A percentile compares a stretch with the other conserved stretches of the same genome.
These are phyloP conservation scores for Clonostachys solani DNA, from an alignment of 2,329 filamentous ascomycete species.

Conservation along the genomic window DNA sequence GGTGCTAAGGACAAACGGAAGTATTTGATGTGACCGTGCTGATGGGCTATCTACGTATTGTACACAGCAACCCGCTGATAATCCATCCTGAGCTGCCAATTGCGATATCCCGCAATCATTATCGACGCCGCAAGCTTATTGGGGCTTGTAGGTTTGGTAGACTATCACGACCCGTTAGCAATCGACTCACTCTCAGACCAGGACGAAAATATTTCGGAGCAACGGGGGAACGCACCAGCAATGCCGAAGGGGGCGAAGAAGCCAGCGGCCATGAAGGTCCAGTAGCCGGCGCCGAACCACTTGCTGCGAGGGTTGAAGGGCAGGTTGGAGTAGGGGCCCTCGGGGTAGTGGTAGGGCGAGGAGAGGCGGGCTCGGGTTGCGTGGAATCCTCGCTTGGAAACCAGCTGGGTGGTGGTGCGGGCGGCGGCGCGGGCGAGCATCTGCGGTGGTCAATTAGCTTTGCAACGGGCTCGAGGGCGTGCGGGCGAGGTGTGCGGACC, in stretches of 20 bases:
- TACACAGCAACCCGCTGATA: constrained; percentile 18
- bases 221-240: constrained; percentile 42
- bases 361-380: constrained; percentile 79
- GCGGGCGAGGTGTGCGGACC: constrained; percentile 5
- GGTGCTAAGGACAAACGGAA: not conserved
- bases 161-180: constrained; percentile 27
- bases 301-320: constrained; percentile 94
- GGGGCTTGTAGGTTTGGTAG: constrained; percentile 39
- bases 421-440: constrained; percentile 76
- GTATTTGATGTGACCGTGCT: constrained; percentile 3
- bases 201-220: not conserved
- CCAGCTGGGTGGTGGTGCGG: constrained; percentile 61
- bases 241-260: constrained; percentile 62
- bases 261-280: constrained; percentile 58
- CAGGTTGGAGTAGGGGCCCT: constrained; percentile 90
- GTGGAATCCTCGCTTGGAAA: constrained; percentile 92
- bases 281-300: constrained; percentile 81
- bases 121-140: constrained; percentile 17
- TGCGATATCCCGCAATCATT: not conserved
- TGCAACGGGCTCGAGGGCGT: constrained; percentile 1
- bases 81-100: not conserved
- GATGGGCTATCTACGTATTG: constrained; percentile 23
- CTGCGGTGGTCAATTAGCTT: constrained; percentile 33
- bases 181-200: not conserved
- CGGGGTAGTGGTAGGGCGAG: constrained; percentile 97